A percentile compares a stretch with the other conserved stretches of the same genome.
These are phyloP conservation scores for Favolaschia claudopus DNA, from an alignment of 768 basidiomycete species.

Conservation along the genomic window DNA sequence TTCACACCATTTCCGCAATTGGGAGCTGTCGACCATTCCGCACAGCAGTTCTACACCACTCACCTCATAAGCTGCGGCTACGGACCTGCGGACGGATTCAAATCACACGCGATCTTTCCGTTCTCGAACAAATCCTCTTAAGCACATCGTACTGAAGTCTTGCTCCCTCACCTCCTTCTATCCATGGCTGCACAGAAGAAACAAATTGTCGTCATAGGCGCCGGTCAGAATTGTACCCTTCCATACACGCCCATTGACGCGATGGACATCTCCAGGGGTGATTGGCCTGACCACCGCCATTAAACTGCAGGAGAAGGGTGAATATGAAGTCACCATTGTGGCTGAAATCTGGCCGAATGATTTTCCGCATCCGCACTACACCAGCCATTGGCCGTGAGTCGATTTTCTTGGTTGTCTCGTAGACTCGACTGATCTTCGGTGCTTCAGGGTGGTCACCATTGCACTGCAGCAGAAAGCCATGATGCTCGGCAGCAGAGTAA, in stretches of 20 bases:
- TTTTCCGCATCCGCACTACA: conserved; percentile 55
- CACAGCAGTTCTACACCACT: too few species aligned
- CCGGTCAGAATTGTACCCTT: neutral
- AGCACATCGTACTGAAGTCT: too few species aligned
- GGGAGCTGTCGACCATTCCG: too few species aligned
- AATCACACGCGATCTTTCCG: too few species aligned
- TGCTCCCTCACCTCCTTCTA: too few species aligned
- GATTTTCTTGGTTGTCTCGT: neutral
- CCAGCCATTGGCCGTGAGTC: conserved; percentile 63
- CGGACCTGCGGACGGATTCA: too few species aligned
- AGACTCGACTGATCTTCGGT: neutral
- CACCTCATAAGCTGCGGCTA: too few species aligned
- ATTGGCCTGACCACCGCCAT: conserved; percentile 64
- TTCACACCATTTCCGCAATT: too few species aligned
- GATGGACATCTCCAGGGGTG: conserved; percentile 48
- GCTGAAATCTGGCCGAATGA: conserved; percentile 62
- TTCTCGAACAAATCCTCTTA: too few species aligned
- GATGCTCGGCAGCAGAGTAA: conserved; percentile 13
- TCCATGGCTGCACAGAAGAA: conserved; percentile 1
- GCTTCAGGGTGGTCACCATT: conserved; percentile 67
- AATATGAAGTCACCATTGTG: conserved; percentile 55
- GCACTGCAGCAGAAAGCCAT: conserved; percentile 30
- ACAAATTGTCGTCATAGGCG: conserved; percentile 2
- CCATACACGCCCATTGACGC: neutral
- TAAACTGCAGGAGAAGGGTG: conserved; percentile 54